Base-by-base conservation (phyloP, 2,329 filamentous ascomycete species). In the Pseudovirgaria hyperparasitica region DNA sequence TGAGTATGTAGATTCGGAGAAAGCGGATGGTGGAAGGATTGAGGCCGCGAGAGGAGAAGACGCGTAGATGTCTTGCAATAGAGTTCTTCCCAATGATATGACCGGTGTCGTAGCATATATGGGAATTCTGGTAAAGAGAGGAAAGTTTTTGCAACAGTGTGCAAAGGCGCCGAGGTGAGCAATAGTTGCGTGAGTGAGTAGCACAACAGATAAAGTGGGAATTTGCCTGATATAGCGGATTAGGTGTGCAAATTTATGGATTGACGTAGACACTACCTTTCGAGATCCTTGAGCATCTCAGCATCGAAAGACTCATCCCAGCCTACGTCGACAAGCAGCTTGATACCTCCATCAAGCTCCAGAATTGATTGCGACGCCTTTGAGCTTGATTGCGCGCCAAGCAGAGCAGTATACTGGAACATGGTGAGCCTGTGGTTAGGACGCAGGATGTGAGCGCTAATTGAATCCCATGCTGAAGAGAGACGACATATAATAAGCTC, bases 71-170 rank as follows among this genome's bases (percentile, higher is more conserved):
- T 98, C 90, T 53, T 93, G 85, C 13, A 92, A 65, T 15, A 96
- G 67, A 1, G 85, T 92, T 21, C 87, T 79, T 12, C 90, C 90
- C 23, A 98, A 75, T 22, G 90, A 81, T 45, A 94, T 86, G 41
- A 98, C 85, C 7, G 90, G 90, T 20, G 76, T 76, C 5, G 90
- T 98, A 30, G 90, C 90, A 57, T 94, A 98, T 32, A 93, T 76
- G 21, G 90, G 90, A 34, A 98, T 85, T 46, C 85, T 77, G 7
- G 77, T 79, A 57, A 98, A 98, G 24, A 82, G 67, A 23, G 90
- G 85, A 36, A 96, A 80, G 54, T 94, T 78, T 56, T 93, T 93
- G 74, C 90, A 96, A 62, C 86, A 94, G 54, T 96, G 86, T 22
- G 82, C 86, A 52, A 82, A 94, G 32, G 90, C 90, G 40, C 82